phyloP scores from a whole-genome alignment of 1,139 yeast species.

The Taphrina deformans region DNA sequence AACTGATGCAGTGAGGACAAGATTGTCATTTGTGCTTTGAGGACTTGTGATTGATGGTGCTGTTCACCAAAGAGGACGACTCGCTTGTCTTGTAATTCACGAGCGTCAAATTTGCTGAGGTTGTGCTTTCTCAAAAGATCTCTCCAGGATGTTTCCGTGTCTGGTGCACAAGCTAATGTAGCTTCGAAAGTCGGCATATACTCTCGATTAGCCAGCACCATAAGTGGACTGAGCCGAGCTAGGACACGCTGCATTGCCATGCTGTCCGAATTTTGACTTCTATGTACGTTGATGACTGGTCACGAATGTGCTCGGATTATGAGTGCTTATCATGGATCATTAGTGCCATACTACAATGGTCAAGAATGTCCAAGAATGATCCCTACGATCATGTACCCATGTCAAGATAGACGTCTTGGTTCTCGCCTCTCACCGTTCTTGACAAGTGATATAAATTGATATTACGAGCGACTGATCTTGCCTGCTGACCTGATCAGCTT shows the following conservation, averaged over 20 bases:
- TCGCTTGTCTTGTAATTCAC: not conserved
- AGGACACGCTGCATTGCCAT: slow-evolving; percentile 17
- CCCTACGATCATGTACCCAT: no score
- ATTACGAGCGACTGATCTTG: not conserved
- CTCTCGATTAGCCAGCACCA: not conserved
- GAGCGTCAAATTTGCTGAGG: not conserved
- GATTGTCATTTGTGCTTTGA: slow-evolving; percentile 4
- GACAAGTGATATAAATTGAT: not conserved
- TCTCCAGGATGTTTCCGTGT: not conserved
- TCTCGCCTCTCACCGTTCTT: no score
- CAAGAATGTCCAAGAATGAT: no score
- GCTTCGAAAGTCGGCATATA: not conserved
- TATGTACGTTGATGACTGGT: no score
- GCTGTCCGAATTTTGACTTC: no score
- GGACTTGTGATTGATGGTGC: slow-evolving; percentile 19
- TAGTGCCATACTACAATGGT: no score
- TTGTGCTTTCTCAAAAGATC: not conserved
- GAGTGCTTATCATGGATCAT: no score
- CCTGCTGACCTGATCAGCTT: not conserved
- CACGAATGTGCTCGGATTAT: no score
- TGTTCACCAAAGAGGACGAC: slow-evolving; percentile 9
- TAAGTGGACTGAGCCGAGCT: slow-evolving; percentile 3
- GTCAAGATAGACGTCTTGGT: no score
- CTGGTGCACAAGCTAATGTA: not conserved
- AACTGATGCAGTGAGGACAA: not conserved